These are phyloP conservation scores for Straminergon stramineum DNA, from an alignment of 225 moss, liverwort and hornwort species.

Conservation along the genomic window DNA sequence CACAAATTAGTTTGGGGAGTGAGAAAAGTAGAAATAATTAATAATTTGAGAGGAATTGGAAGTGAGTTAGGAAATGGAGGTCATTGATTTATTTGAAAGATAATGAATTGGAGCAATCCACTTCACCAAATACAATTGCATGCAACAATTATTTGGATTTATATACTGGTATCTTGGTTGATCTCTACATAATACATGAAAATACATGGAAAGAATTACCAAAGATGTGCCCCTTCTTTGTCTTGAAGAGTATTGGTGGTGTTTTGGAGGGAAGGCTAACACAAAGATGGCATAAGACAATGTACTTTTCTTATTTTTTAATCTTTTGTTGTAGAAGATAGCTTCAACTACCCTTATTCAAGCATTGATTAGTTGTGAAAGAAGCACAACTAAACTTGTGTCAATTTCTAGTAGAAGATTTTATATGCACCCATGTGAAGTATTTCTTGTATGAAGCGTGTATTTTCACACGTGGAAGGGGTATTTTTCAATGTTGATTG, in stretches of 20 bases:
- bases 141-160: background rate
- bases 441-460: background rate
- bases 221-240: background rate
- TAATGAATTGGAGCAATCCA: background rate
- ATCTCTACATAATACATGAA: background rate
- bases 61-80: background rate
- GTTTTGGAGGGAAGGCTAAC: background rate
- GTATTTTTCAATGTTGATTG: background rate
- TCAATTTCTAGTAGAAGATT: background rate
- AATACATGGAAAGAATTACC: background rate
- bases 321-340: background rate
- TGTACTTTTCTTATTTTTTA: accelerated
- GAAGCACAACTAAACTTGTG: background rate
- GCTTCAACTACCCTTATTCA: background rate
- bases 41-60: background rate
- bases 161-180: accelerated
- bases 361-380: background rate
- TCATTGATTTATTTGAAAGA: background rate
- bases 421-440: accelerated
- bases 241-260: background rate
- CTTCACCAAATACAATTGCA: background rate
- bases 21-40: background rate
- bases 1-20: accelerated
- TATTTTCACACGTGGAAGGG: background rate
- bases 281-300: background rate